Evolutionary conservation across 768 basidiomycete genomes (phyloP).

Genomic region (Punctularia strigosozonata): DNA sequence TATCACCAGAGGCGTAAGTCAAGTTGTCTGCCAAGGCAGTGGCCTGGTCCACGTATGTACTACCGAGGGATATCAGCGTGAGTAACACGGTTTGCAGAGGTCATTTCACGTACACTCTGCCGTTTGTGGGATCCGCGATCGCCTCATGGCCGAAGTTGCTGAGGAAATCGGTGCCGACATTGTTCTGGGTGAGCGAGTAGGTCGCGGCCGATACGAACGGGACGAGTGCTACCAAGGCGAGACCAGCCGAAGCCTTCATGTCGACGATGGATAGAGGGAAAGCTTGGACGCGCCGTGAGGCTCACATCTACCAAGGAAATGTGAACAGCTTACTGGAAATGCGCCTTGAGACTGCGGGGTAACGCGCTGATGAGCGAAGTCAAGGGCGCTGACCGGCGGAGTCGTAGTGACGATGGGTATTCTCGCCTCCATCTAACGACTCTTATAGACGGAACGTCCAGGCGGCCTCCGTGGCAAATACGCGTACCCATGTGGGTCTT

Average conservation of each 20-base stretch:
- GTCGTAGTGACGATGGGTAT: too few relatives aligned
- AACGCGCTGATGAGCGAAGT: too few relatives aligned
- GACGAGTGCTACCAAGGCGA: background rate
- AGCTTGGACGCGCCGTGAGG: too few relatives aligned
- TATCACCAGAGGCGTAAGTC: conserved; percentile 14
- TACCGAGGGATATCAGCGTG: conserved; percentile 1
- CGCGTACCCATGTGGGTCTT: too few relatives aligned
- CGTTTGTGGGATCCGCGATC: conserved; percentile 23
- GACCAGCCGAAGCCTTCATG: background rate
- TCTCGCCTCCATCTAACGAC: too few relatives aligned
- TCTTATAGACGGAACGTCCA: too few relatives aligned
- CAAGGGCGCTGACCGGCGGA: too few relatives aligned
- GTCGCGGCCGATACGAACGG: background rate
- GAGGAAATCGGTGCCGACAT: conserved; percentile 20
- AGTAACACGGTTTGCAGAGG: background rate
- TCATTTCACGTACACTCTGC: conserved; percentile 20
- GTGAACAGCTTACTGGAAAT: too few relatives aligned
- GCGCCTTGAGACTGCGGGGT: too few relatives aligned
- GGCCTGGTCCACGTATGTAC: conserved; percentile 21
- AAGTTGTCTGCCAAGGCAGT: conserved; percentile 18
- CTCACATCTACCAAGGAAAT: too few relatives aligned
- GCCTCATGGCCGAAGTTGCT: conserved; percentile 20
- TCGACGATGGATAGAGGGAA: too few relatives aligned
- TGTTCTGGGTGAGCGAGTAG: conserved; percentile 16
- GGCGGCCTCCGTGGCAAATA: too few relatives aligned